Base-by-base conservation (phyloP, 176 grass and related monocot genomes). In the Musa schizocarpa region DNA sequence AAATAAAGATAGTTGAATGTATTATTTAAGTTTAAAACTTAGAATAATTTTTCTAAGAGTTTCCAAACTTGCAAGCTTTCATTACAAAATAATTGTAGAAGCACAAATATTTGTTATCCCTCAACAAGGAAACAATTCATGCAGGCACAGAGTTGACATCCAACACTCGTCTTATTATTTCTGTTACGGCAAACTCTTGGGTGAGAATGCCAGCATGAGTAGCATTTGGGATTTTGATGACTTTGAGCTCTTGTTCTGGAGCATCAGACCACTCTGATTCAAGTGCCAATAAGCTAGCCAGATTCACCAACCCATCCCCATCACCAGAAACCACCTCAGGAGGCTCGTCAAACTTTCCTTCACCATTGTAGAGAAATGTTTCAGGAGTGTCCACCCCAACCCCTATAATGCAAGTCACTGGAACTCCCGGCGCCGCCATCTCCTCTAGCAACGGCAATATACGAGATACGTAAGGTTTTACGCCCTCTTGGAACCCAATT, bases 221-320 rank as follows among this genome's bases (percentile, higher is more conserved):
- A 7, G 82, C 78, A 11, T 61, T 69, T 63, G 86, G 85, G 72
- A 96, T 57, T 76, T 87, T 86, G 27, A 96, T 79, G 53, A 96
- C 87, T 59, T 92, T 81, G 0, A 96, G 72, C 10, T 71, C 81
- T 55, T 89, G 89, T 65, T 72, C 19, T 65, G 83, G 65, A 20
- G 84, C 87, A 25, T 78, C 78, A 1, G 75, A 76, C 92, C 92
- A 96, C 8, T 86, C 85, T n/a, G 86, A 86, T 73, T 89, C 68
- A 21, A 90, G 85, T 0, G 80, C 76, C 25, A 90, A 48, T 68
- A 92, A 84, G 81, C 92, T 96, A 8, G 55, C 85, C 17, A 90
- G 62, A 72, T 88, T 96, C 58, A 96, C 92, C 50, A 83, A 87
- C 6, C 89, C 92, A 68, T 96, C 92, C 0, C 92, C 92, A 76